phyloP scores from a whole-genome alignment of 192 early-diverging fungal species.

The Linderina pennispora region DNA sequence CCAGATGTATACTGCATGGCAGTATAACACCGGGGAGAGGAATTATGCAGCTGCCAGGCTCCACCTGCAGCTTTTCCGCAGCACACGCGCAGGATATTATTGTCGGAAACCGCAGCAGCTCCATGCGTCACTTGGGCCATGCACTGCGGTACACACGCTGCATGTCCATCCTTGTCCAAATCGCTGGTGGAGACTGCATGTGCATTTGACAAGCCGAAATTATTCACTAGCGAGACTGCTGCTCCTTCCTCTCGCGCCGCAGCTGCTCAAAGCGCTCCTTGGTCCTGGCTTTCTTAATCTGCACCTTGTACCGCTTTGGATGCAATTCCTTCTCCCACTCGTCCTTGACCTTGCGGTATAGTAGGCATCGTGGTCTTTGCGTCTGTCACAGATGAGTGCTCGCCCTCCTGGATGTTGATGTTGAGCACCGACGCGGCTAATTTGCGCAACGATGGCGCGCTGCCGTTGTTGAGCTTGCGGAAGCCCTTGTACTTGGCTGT shows the following conservation, averaged over 20 bases:
- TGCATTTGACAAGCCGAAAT: too few relatives aligned
- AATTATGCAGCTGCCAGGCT: too few relatives aligned
- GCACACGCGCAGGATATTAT: too few relatives aligned
- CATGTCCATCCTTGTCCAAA: too few relatives aligned
- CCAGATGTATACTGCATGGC: too few relatives aligned
- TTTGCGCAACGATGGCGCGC: slow-evolving; percentile 66
- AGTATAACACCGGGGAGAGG: too few relatives aligned
- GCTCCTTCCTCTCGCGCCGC: slow-evolving; percentile 24
- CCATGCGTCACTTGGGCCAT: too few relatives aligned
- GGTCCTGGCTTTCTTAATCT: slow-evolving; percentile 20
- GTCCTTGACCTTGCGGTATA: slow-evolving; percentile 77
- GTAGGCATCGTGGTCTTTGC: slow-evolving; percentile 82
- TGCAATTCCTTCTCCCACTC: slow-evolving; percentile 68
- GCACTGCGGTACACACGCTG: too few relatives aligned
- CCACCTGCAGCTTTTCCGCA: too few relatives aligned
- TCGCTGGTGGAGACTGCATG: too few relatives aligned
- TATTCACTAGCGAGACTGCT: too few relatives aligned
- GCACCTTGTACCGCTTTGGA: slow-evolving; percentile 26
- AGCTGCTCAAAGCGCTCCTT: slow-evolving; percentile 38
- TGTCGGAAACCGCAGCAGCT: too few relatives aligned
- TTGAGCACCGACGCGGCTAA: slow-evolving; percentile 70
- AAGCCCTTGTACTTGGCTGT: slow-evolving; percentile 77
- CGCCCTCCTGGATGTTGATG: slow-evolving; percentile 79
- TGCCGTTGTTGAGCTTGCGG: slow-evolving; percentile 55
- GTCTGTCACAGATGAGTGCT: slow-evolving; percentile 88